Evolutionary conservation across 441 rosid species (phyloP), one percentile per base, ranked within the genome.

Genomic region (Populus trichocarpa): DNA sequence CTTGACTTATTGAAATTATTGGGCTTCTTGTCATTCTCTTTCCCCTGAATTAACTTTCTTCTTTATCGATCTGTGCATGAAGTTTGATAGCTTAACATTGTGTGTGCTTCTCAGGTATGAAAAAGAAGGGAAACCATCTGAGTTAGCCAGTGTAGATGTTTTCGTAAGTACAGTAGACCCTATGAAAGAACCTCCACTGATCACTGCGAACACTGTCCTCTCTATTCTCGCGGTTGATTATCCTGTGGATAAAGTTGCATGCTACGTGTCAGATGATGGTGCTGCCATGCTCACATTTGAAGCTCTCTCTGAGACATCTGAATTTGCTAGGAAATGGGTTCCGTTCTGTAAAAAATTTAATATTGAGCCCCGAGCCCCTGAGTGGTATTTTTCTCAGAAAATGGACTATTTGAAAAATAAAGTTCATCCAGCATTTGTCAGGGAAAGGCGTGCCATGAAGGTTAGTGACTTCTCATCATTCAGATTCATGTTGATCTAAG

Each of bases 241-340:
- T 87, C 99, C 99, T 0, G 95, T 94, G 20, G 90, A 94, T 75
- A 94, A 89, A 79, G 98, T 96, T 75, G 95, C 97, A 73, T 96
- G 98, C 81, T 96, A 96, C 77, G 98, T 96, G 38, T 94, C 99
- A 69, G 99, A 96, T 79, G 98, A 96, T 77, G 99, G 99, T 71
- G 99, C 98, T 79, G 98, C 99, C 10, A 96, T 96, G 99, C 98
- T 94, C 53, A 94, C 98, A 30, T 94, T 96, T 71, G 99, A 96
- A 89, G 97, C 99, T 61, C 95, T 96, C 23, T 96, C 98, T 0
- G 99, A 96, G 84, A 94, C 99, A 28, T 92, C 99, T 5, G 97
- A 94, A 80, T 94, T 96, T 78, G 98, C 99, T 13, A 89, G 91
- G 77, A 96, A 92, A 78, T 96, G 99, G 99, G 98, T 96, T 66